Evolutionary conservation across 78 protist genomes (phyloP).

Genomic region (Mastigamoeba balamuthi): DNA sequence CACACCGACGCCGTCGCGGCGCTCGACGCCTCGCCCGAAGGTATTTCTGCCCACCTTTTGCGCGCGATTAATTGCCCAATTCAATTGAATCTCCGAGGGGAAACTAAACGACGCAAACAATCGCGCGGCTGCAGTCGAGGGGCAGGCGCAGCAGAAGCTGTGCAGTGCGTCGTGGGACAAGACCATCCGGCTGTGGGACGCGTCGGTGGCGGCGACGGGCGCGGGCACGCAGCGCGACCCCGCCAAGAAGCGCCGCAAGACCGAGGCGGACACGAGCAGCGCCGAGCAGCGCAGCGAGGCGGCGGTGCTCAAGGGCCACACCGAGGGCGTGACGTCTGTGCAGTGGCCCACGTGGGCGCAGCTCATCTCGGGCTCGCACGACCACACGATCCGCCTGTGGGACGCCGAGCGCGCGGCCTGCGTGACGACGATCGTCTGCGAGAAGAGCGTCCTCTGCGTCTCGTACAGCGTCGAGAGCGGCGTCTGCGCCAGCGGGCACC

Average conservation of each 20-base stretch:
- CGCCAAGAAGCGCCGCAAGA: too few relatives aligned
- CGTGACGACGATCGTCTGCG: slow-evolving; percentile 1
- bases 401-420: slow-evolving; percentile 14
- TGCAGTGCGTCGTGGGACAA: slow-evolving; percentile 18
- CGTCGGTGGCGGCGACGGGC: too few relatives aligned
- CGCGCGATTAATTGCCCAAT: too few relatives aligned
- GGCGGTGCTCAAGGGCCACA: slow-evolving; percentile 11
- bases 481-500: slow-evolving; percentile 24
- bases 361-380: slow-evolving; percentile 26
- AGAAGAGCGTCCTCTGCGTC: not conserved
- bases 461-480: slow-evolving; percentile 14
- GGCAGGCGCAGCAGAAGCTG: not conserved
- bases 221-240: too few relatives aligned
- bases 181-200: slow-evolving; percentile 26
- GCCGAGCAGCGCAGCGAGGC: too few relatives aligned
- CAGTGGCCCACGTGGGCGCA: slow-evolving; percentile 30
- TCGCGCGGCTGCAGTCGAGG: too few relatives aligned
- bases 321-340: slow-evolving; percentile 29
- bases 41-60: too few relatives aligned
- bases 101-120: too few relatives aligned
- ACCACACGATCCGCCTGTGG: slow-evolving; percentile 37
- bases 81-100: too few relatives aligned
- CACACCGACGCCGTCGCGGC: too few relatives aligned
- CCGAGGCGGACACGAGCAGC: too few relatives aligned
- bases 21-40: too few relatives aligned